Conservation (phyloP, 176 grass and related monocot genomes). For the Cymbopogon citratus region DNA sequence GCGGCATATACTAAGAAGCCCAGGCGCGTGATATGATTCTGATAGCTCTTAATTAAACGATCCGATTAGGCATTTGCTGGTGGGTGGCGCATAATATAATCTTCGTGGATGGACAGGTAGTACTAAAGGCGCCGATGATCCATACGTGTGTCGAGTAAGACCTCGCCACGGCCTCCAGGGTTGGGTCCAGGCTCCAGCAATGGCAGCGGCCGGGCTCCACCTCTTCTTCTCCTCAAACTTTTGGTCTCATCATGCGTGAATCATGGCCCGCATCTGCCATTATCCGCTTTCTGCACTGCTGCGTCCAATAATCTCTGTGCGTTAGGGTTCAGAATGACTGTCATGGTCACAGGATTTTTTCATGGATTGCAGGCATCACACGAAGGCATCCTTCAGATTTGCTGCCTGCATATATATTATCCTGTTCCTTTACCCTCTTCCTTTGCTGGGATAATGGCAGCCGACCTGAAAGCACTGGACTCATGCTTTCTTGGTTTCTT, state of each 20-base stretch:
- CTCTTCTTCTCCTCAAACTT: neutral
- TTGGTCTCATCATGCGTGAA: neutral
- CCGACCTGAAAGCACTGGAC: too few relatives aligned
- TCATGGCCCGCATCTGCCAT: neutral
- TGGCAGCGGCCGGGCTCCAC: neutral
- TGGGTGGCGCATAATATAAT: neutral
- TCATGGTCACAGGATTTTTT: neutral
- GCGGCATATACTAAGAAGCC: neutral
- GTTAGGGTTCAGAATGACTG: neutral
- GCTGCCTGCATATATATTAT: too few relatives aligned
- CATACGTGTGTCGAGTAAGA: slow-evolving; percentile 21
- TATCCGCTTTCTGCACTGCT: neutral
- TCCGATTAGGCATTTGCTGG: neutral
- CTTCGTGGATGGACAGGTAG: neutral
- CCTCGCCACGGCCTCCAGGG: neutral
- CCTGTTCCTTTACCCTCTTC: too few relatives aligned
- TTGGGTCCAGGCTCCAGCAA: neutral
- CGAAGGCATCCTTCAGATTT: too few relatives aligned
- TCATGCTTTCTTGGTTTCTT: too few relatives aligned
- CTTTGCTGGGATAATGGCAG: too few relatives aligned
- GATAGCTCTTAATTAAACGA: neutral
- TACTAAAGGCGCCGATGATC: neutral
- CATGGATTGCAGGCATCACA: too few relatives aligned
- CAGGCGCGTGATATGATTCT: neutral
- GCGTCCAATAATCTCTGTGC: neutral